These are phyloP conservation scores for Auricularia sp. DNA, from an alignment of 768 basidiomycete genomes.

Conservation along the genomic window DNA sequence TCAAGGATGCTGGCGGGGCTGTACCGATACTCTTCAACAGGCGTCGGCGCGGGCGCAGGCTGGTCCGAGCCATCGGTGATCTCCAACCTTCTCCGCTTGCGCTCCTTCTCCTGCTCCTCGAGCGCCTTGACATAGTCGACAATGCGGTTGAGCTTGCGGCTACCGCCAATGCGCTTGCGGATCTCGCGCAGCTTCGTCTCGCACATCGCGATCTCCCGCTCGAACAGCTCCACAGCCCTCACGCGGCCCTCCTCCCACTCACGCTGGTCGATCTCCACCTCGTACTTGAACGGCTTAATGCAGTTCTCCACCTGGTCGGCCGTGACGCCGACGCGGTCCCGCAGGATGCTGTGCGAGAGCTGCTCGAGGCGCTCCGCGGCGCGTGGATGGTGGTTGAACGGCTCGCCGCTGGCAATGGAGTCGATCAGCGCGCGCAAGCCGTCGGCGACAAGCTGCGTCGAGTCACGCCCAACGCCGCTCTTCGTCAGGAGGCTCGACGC, in stretches of 20 bases:
- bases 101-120: slow-evolving; percentile 67
- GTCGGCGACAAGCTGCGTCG: slow-evolving; percentile 89
- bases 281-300: slow-evolving; percentile 99
- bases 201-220: slow-evolving; percentile 75
- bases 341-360: slow-evolving; percentile 85
- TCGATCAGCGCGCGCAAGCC: slow-evolving; percentile 85
- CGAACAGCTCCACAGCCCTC: slow-evolving; percentile 66
- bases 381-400: slow-evolving; percentile 82
- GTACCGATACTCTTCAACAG: slow-evolving; percentile 74
- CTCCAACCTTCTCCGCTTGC: slow-evolving; percentile 41
- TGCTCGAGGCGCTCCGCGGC: slow-evolving; percentile 84
- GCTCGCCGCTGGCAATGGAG: slow-evolving; percentile 78
- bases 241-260: slow-evolving; percentile 87
- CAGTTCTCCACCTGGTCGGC: slow-evolving; percentile 99
- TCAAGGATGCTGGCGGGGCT: slow-evolving; percentile 83
- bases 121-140: slow-evolving; percentile 71
- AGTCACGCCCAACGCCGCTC: slow-evolving; percentile 88
- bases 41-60: slow-evolving; percentile 15
- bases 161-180: slow-evolving; percentile 77
- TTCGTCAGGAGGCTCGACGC: slow-evolving; percentile 90
- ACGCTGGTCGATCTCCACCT: slow-evolving; percentile 84
- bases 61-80: slow-evolving; percentile 27
- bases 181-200: slow-evolving; percentile 83
- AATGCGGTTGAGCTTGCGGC: slow-evolving; percentile 63
- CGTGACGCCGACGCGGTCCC: slow-evolving; percentile 89